Base-by-base conservation (phyloP, 352 stramenopile species). In the Hyaloperonospora brassicae region DNA sequence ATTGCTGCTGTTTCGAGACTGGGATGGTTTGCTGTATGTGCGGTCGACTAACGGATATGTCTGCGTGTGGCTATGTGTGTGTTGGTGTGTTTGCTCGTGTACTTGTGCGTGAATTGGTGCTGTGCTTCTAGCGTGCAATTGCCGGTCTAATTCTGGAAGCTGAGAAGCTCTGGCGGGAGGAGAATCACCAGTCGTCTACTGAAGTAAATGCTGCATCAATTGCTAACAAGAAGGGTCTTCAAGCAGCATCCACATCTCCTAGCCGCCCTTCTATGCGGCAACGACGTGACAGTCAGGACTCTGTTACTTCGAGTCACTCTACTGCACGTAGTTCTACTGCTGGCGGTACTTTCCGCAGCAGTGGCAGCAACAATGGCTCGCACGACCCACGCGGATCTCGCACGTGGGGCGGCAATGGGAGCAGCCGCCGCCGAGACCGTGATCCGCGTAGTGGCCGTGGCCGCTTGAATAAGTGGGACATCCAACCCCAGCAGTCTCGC, bases 111-210 rank as follows among this genome's bases (percentile, higher is more conserved):
- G 43, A 59, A 39, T 17, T 51, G 27, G 14, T 23, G n/a, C 10
- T 50, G 27, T 36, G n/a, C 4, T 48, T 56, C 11, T 53, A 88
- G 79, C 76, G 79, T 57, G 70, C 69, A 27, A 79, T 90, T 63
- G 62, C 87, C 48, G 64, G 64, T 49, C 65, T 90, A 42, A 84
- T 90, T 27, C 43, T 88, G 39, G 77, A 89, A 56, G 70, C 79
- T 11, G 76, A 89, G 31, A 81, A 79, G 36, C 47, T 87, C 23
- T 87, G 74, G 62, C 70, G 72, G 25, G 66, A 82, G 46, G 76
- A 87, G 47, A 77, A 68, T 35, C 61, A 68, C 17, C 53, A 44
- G 0, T 5, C 34, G 24, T 43, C 41, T 49, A 35, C 38, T 55
- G 61, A 64, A 45, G 25, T 34, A 67, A 42, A 39, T 41, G 40